Base-by-base conservation (phyloP, 768 basidiomycete genomes). In the Hericium rajendrae region DNA sequence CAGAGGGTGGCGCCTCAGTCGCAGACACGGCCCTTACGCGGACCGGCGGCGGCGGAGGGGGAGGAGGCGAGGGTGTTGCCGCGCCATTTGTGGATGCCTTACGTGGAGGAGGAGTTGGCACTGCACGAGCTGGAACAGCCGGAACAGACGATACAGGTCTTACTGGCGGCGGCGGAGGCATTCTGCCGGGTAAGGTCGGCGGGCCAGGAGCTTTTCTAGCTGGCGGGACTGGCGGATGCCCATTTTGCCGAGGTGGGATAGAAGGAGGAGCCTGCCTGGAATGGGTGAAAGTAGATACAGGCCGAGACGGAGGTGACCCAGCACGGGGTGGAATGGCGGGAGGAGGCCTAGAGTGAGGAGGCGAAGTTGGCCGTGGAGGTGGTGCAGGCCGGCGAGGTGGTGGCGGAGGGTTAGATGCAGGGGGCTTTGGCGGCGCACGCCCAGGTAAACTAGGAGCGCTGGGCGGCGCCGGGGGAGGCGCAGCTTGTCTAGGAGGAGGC, bases 381-480 rank as follows among this genome's bases (percentile, higher is more conserved):
- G 59, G 60, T 15, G 67, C 60, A 15, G 69, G 60, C 9, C 55
- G 50, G 12, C 58, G 58, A 26, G 66, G 64, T 32, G 66, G 63
- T 39, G 69, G 37, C 5, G 72, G 70, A 0, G 67, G 64, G 10
- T 65, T 67, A 53, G 80, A 76, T 22, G 72, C 57, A 24, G 74
- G 72, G 12, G 68, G 63, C 9, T 67, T 58, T 6, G 69, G 71
- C 64, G 65, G 65, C 4, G 60, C 57, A 37, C 65, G 54, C 51
- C 12, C 18, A 1, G 65, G 66, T 10, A 61, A 43, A 24, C 41
- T 57, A 32, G 64, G 64, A 15, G 67, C 65, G 48, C 62, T 59
- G 10, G 63, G 56, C 38, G 60, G 68, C 53, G 53, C 65, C 50
- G 54, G 65, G 51, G 64, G 51, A 3, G 60, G 48, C 24, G 39